These are phyloP conservation scores for Colletotrichum chrysophilum DNA, from an alignment of 2,329 filamentous ascomycete genomes.

Conservation along the genomic window DNA sequence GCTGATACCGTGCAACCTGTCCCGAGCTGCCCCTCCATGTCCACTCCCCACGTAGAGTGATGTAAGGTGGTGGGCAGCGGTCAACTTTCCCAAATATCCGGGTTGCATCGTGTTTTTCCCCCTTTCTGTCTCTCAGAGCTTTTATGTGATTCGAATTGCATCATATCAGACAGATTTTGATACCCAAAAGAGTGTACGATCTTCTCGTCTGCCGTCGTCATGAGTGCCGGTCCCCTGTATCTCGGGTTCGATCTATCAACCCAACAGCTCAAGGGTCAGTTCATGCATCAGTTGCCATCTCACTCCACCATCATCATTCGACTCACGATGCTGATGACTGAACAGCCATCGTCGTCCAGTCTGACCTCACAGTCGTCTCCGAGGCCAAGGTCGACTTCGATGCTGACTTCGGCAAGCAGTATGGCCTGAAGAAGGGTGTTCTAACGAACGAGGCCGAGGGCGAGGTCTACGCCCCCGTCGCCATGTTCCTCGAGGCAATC, in stretches of 20 bases:
- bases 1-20: constrained; percentile 16
- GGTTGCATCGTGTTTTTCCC: not conserved
- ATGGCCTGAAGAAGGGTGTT: constrained; percentile 88
- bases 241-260: constrained; percentile 96
- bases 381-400: constrained; percentile 97
- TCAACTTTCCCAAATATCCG: constrained; percentile 1
- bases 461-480: constrained; percentile 91
- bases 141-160: not conserved
- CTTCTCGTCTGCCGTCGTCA: not conserved
- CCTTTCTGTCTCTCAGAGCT: not conserved
- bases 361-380: constrained; percentile 79
- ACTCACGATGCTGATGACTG: not conserved
- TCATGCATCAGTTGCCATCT: not conserved
- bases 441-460: constrained; percentile 80
- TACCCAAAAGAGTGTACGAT: not conserved
- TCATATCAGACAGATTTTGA: not conserved
- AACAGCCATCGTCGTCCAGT: constrained; percentile 80
- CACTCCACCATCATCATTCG: not conserved
- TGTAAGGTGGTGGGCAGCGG: constrained; percentile 1
- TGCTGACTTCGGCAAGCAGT: constrained; percentile 73
- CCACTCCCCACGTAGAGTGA: constrained; percentile 21
- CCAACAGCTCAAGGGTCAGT: constrained; percentile 88
- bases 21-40: constrained; percentile 14
- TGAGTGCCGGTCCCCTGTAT: constrained; percentile 66
- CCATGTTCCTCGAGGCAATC: constrained; percentile 92